Base-by-base conservation (phyloP, 2,329 filamentous ascomycete species). In the Kalmusia sp. region DNA sequence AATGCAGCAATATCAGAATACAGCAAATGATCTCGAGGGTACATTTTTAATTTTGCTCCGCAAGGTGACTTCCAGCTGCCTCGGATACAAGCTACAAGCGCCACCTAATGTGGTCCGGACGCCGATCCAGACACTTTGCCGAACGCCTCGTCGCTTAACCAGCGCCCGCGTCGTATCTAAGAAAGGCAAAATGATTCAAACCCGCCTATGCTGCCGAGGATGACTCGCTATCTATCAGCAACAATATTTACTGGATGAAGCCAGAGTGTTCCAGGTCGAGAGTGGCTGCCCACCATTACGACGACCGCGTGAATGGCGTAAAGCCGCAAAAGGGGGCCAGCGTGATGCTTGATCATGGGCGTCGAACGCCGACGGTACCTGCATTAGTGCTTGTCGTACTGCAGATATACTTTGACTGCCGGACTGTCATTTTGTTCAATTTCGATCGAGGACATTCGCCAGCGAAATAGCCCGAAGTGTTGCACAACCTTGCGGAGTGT, bases 61-160 rank as follows among this genome's bases (percentile, higher is more conserved):
- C 35, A 38, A 11, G 8, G 22, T 12, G 7, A 12, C 12, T 25
- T 21, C 19, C 9, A 45, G 35, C 21, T 24, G 25, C n/a, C 7
- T 25, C n/a, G 12, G 9, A 24, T 22, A n/a, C 11, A 25, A 46
- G 43, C 14, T 45, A 25, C 40, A 14, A 11, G 12, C 19, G 41
- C 30, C 7, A 24, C 24, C 30, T 30, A 35, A 43, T 2, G 12
- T 15, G 14, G 39, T 2, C n/a, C 39, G 39, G n/a, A 30, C n/a
- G 39, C 25, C n/a, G 39, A 21, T 46, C 41, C 41, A 45, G 41
- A 21, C 28, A 45, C 43, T 27, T 35, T 46, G 21, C 30, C 43
- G 30, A 46, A 19, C 30, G 43, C 43, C 43, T 46, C 43, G 17
- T 46, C 43, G 43, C 43, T 46, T 46, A 46, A 24, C 43, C 39